Conservation (phyloP, 768 basidiomycete species). For the Lyophyllum semitale region DNA sequence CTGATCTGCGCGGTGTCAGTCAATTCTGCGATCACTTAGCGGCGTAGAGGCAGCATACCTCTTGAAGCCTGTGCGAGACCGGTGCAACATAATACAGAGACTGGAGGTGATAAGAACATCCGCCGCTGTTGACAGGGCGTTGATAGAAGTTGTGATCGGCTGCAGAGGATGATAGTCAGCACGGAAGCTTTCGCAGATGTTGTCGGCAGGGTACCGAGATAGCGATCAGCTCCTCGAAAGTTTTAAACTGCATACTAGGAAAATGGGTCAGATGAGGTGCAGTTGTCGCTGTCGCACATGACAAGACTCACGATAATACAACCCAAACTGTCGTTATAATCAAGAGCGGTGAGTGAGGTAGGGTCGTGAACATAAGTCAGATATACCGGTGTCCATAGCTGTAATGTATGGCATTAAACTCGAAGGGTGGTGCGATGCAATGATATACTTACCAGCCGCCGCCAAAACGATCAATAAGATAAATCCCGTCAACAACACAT, state of each 20-base stretch:
- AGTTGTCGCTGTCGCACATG: neutral
- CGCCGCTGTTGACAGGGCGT: slow-evolving; percentile 46
- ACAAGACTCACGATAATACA: slow-evolving; percentile 36
- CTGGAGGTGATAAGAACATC: slow-evolving; percentile 51
- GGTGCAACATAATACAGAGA: slow-evolving; percentile 46
- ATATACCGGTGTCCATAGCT: slow-evolving; percentile 31
- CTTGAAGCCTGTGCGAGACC: slow-evolving; percentile 52
- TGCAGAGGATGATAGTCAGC: no score
- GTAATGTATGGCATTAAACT: neutral
- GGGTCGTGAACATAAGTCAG: neutral
- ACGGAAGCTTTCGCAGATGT: no score
- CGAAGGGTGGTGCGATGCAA: neutral
- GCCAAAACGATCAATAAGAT: slow-evolving; percentile 34
- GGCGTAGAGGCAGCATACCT: slow-evolving; percentile 28
- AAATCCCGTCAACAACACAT: slow-evolving; percentile 29
- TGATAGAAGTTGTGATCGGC: slow-evolving; percentile 52
- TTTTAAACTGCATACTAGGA: slow-evolving; percentile 36
- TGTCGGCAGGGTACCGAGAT: slow-evolving; percentile 30
- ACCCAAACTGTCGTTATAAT: slow-evolving; percentile 37
- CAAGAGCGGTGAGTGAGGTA: neutral
- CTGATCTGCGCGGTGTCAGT: slow-evolving; percentile 34
- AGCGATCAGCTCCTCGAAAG: slow-evolving; percentile 34
- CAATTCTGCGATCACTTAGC: neutral
- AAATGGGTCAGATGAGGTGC: neutral
- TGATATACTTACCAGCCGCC: slow-evolving; percentile 28